Percentiles rank a stretch among this genome's conserved stretches.
phyloP scores from a whole-genome alignment of 2,329 filamentous ascomycete species.

The Cucurbitaria berberidis region DNA sequence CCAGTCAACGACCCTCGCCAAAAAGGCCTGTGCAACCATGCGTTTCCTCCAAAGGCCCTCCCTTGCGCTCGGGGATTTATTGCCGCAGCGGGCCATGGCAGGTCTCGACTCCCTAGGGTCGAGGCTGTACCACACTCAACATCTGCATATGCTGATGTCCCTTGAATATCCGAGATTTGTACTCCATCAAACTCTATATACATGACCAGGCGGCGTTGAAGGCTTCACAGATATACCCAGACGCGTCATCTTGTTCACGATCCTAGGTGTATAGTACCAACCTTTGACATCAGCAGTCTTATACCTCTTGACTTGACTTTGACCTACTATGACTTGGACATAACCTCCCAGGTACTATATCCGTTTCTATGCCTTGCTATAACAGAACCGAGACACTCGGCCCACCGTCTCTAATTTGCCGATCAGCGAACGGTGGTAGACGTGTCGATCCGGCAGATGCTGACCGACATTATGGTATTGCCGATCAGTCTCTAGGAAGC shows the following conservation, averaged over 20 bases:
- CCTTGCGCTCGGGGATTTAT: slow-evolving; percentile 9
- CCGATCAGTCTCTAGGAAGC: neutral
- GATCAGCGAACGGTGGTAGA: neutral
- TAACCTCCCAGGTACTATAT: neutral
- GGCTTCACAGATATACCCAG: neutral
- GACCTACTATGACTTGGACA: neutral
- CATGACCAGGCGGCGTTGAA: neutral
- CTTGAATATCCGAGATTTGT: neutral
- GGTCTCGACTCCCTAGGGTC: neutral
- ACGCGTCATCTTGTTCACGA: neutral
- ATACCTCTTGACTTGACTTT: neutral
- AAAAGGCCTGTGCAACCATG: neutral
- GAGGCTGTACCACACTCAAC: neutral
- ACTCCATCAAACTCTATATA: neutral
- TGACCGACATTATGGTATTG: neutral
- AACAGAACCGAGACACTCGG: neutral
- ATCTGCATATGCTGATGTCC: slow-evolving; percentile 3
- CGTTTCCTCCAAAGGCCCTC: neutral
- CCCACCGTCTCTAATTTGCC: neutral
- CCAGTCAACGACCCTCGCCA: neutral
- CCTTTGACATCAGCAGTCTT: no score
- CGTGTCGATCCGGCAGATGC: neutral
- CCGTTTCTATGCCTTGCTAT: neutral
- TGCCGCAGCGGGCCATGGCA: slow-evolving; percentile 1
- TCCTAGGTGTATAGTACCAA: neutral